Evolutionary conservation across 2,329 filamentous ascomycete genomes (phyloP).

Genomic region (Fusarium temperatum): DNA sequence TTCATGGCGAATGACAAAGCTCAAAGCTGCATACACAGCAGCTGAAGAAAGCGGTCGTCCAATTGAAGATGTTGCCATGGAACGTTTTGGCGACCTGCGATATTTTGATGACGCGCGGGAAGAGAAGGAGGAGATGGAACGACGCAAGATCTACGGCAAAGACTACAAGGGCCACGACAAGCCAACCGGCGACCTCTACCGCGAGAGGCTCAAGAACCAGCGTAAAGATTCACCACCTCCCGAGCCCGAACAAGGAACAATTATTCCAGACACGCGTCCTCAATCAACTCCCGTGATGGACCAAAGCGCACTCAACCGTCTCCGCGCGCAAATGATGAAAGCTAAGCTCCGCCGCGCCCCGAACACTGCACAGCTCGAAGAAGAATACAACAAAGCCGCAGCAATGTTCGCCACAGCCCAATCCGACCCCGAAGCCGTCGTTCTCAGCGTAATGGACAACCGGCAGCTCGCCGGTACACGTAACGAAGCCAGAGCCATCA

Average conservation of each 20-base stretch:
- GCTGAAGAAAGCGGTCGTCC: slow-evolving; percentile 77
- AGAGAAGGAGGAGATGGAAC: slow-evolving; percentile 89
- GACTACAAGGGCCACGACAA: slow-evolving; percentile 87
- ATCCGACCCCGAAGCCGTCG: slow-evolving; percentile 70
- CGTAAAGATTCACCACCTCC: slow-evolving; percentile 48
- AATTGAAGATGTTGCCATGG: slow-evolving; percentile 83
- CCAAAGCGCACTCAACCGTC: slow-evolving; percentile 82
- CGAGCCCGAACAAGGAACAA: slow-evolving; percentile 61
- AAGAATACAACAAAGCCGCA: slow-evolving; percentile 81
- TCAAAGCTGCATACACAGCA: slow-evolving; percentile 83
- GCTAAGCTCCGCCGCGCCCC: slow-evolving; percentile 84
- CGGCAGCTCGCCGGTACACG: slow-evolving; percentile 81
- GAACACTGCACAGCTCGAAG: slow-evolving; percentile 79
- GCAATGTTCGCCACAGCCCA: slow-evolving; percentile 66
- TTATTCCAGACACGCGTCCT: slow-evolving; percentile 61
- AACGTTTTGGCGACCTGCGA: slow-evolving; percentile 81
- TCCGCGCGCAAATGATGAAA: slow-evolving; percentile 96
- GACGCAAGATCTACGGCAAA: slow-evolving; percentile 82
- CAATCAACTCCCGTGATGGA: slow-evolving; percentile 62
- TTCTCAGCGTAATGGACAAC: slow-evolving; percentile 88
- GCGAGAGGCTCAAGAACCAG: slow-evolving; percentile 74
- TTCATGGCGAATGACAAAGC: slow-evolving; percentile 95
- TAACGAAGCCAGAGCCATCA: slow-evolving; percentile 78
- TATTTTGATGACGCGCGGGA: slow-evolving; percentile 94
- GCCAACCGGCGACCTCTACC: slow-evolving; percentile 86